Percentiles rank a stretch among this genome's conserved stretches.
phyloP scores from a whole-genome alignment of 495 filamentous ascomycete species.

The Trichoderma parareesei region DNA sequence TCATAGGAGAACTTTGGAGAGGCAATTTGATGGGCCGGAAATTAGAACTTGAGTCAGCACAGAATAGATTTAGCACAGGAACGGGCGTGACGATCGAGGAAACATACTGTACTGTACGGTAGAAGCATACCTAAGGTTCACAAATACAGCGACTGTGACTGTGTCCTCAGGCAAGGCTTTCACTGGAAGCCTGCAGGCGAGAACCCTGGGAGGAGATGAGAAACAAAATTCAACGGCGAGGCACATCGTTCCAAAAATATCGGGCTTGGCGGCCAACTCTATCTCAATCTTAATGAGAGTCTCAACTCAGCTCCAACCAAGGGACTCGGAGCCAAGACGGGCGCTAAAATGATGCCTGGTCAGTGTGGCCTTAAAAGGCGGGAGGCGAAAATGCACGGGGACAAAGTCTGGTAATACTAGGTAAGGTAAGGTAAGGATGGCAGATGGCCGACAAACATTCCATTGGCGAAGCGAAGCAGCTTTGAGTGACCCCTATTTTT shows the following conservation, averaged over 20 bases:
- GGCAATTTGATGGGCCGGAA: background rate
- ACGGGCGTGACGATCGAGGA: background rate
- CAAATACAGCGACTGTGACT: background rate
- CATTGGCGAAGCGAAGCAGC: no score
- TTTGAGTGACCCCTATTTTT: no score
- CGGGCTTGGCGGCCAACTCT: background rate
- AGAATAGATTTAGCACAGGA: background rate
- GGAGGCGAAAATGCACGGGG: background rate
- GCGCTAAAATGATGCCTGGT: slow-evolving; percentile 4
- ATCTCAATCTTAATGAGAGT: background rate
- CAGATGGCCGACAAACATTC: no score
- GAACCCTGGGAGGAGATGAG: no score
- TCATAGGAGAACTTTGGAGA: no score
- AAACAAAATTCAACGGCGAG: no score
- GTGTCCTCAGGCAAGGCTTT: no score
- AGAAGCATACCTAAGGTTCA: background rate
- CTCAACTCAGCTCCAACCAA: background rate
- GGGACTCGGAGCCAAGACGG: background rate
- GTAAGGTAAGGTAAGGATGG: background rate
- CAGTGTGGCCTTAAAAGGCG: background rate
- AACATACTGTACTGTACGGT: background rate
- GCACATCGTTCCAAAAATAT: no score
- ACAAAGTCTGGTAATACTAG: background rate
- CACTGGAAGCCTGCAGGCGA: no score
- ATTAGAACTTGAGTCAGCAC: background rate